These are phyloP conservation scores for Oenanthe sinensis DNA, from an alignment of 129 eudicot genomes.

Conservation along the genomic window DNA sequence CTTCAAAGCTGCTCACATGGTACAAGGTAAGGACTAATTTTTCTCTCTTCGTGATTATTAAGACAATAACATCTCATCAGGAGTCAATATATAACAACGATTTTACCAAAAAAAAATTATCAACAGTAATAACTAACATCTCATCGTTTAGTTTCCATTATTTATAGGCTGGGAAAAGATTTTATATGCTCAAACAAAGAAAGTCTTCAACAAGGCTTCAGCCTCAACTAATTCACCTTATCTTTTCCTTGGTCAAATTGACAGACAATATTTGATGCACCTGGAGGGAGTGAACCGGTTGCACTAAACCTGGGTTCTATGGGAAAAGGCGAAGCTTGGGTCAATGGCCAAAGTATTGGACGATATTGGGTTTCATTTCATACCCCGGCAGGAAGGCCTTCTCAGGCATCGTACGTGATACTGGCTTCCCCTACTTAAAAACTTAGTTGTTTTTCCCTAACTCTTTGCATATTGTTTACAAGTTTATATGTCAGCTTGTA, in stretches of 20 bases:
- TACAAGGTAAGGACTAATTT: constrained; percentile 44
- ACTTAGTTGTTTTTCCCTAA: not conserved
- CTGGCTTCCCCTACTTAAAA: too few relatives aligned
- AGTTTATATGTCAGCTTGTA: not conserved
- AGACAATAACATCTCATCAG: not conserved
- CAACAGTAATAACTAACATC: not conserved
- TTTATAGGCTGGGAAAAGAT: not conserved
- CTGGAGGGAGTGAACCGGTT: constrained; percentile 46
- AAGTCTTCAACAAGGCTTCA: not conserved
- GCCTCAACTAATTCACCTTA: not conserved
- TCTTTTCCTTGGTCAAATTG: constrained; percentile 3
- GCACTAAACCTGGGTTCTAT: constrained; percentile 70
- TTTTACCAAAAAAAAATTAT: not conserved
- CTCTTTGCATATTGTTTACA: not conserved
- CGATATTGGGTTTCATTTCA: constrained; percentile 82
- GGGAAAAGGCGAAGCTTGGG: constrained; percentile 96
- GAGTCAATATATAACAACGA: not conserved
- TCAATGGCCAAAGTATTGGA: constrained; percentile 87
- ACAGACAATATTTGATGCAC: constrained; percentile 69
- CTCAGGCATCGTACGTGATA: constrained; percentile 56
- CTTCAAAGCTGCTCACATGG: constrained; percentile 54
- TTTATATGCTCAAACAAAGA: not conserved
- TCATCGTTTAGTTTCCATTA: not conserved
- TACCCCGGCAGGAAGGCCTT: constrained; percentile 45
- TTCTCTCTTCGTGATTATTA: not conserved